Base-by-base conservation (phyloP, 352 stramenopile species). In the Ophiocytium majus region DNA sequence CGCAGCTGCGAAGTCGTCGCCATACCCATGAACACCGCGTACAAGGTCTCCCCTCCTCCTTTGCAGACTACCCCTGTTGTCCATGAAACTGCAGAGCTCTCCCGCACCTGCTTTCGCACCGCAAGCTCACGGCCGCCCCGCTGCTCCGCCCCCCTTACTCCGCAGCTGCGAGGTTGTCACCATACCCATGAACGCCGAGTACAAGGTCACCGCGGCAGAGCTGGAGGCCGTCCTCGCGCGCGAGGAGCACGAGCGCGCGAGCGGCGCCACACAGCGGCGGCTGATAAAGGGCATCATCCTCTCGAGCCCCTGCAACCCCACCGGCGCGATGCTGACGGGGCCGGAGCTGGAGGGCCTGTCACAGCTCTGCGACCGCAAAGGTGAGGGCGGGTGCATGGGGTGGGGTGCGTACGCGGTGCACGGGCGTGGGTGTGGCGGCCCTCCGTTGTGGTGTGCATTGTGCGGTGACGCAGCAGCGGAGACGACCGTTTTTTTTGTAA, bases 301-400 rank as follows among this genome's bases (percentile, higher is more conserved):
- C 49, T 93, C 89, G 0, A 91, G 84, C 34, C 92, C 92, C 0
- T 87, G 75, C 14, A 95, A 95, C 90, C 92, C 92, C 32, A 95
- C 92, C 5, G 92, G 92, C 23, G 89, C 91, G n/a, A 94, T 93
- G 91, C 83, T 95, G 17, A 88, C 64, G 75, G 87, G 89, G 10
- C 82, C 90, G 0, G 92, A 94, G 82, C 74, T 95, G 14, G 88
- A 93, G 82, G 91, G 90, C 35, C 82, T 94, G 32, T 93, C 76
- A 34, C 91, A 85, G 71, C 89, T 78, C 5, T 78, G 66, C 35
- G 66, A 78, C 5, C 5, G 14, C 5, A 78, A 14, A 35, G 66
- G 66, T 78, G 14, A 5, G 66, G 43, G n/a, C n/a, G n/a, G n/a
- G n/a, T n/a, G n/a, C n/a, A n/a, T n/a, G n/a, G n/a, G n/a, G n/a